Conservation (phyloP, 345 rosid species). For the Cochlearia excelsa region DNA sequence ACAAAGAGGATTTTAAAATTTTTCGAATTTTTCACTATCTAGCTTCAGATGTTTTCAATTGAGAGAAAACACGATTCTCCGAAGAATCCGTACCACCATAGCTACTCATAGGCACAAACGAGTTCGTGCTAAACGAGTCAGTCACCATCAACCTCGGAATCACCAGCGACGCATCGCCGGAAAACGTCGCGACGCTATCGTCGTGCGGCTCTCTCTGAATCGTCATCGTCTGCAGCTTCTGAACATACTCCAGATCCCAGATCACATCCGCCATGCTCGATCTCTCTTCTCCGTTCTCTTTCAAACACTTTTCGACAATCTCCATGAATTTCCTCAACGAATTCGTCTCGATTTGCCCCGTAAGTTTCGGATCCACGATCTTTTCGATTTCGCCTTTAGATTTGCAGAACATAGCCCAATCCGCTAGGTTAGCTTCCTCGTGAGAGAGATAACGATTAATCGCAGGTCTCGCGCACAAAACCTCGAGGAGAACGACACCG, state of each 20-base stretch:
- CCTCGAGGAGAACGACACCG: conserved; percentile 36
- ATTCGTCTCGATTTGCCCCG: conserved; percentile 18
- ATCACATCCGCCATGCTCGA: conserved; percentile 57
- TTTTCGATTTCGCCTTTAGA: conserved; percentile 20
- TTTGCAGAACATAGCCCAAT: conserved; percentile 25
- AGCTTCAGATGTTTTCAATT: conserved; percentile 12
- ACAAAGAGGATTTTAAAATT: too few relatives aligned
- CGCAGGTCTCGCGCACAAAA: conserved; percentile 34
- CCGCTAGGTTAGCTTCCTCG: conserved; percentile 29
- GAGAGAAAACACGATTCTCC: not conserved
- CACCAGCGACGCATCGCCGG: conserved; percentile 21
- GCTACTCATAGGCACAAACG: conserved; percentile 11
- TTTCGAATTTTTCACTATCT: not conserved
- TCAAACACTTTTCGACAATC: conserved; percentile 57
- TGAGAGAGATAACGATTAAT: not conserved
- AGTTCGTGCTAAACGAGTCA: conserved; percentile 23
- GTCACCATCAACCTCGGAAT: conserved; percentile 20
- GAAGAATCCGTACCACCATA: conserved; percentile 4
- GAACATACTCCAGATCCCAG: conserved; percentile 40
- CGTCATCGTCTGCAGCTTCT: conserved; percentile 26
- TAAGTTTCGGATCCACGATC: conserved; percentile 23
- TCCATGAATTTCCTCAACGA: conserved; percentile 45
- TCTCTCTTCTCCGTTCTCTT: conserved; percentile 45
- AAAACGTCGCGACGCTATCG: conserved; percentile 19
- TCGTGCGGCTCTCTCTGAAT: conserved; percentile 28